Base-by-base conservation (phyloP, 2,329 filamentous ascomycete genomes). In the Emmonsia crescens region DNA sequence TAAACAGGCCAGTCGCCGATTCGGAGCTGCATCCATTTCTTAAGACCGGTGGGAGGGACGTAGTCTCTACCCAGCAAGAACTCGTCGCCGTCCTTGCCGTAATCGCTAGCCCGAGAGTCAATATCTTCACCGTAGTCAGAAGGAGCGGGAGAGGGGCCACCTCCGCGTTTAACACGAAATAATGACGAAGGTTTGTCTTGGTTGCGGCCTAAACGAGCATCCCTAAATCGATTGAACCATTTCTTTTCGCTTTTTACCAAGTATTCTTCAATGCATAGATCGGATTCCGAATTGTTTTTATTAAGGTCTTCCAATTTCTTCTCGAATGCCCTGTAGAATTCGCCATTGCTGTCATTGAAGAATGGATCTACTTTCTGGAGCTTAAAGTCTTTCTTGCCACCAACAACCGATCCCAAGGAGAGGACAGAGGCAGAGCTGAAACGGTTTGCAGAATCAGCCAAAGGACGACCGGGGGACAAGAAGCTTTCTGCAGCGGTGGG, bases 341-440 rank as follows among this genome's bases (percentile, higher is more conserved):
- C 78, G 38, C 84, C 85, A 40, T 79, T 83, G 55, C 81, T 80
- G 68, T 88, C 85, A 5, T 82, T 87, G 74, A 88, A 88, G 74
- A 84, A 85, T 2, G 85, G 85, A 66, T 85, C 84, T 0, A 88
- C 83, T 61, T 86, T 84, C 68, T 88, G 85, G 19, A 87, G 78
- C 64, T 83, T 81, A 68, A 82, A 85, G 67, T 85, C 80, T 60
- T 81, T 82, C 68, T 85, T 84, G 62, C 83, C 83, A 21, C 84
- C 82, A 31, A 86, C 78, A 36, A 87, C 79, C 2, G 78, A 78
- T 60, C 83, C 76, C 3, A 85, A 75, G 33, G 82, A 84, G 31
- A 86, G 75, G 2, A 76, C 74, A 1, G 79, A 82, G 52, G 74
- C 71, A 63, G 73, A 76, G 63, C 74, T 75, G 44, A 76, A 69